phyloP scores from a whole-genome alignment of 2,329 filamentous ascomycete genomes.

The Alternaria atra region DNA sequence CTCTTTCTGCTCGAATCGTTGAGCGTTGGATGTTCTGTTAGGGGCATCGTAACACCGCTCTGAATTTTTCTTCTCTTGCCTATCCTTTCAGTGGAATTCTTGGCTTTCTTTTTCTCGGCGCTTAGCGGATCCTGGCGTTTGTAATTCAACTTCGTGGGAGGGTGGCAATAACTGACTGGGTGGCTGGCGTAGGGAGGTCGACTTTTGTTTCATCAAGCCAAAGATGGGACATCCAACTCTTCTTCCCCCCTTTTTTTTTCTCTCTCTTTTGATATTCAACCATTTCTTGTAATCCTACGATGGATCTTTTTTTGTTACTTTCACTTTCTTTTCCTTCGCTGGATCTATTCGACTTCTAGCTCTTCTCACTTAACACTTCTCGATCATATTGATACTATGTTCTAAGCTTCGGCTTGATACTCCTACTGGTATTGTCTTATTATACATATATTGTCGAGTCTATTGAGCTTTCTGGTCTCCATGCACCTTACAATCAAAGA shows the following conservation, averaged over 20 bases:
- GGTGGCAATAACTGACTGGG: background rate
- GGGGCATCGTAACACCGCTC: background rate
- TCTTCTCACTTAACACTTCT: background rate
- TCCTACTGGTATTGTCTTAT: background rate
- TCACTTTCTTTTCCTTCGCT: background rate
- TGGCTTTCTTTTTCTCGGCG: background rate
- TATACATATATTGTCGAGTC: background rate
- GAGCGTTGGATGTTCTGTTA: background rate
- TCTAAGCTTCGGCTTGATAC: background rate
- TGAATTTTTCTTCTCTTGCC: background rate
- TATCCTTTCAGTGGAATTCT: background rate
- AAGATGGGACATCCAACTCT: background rate
- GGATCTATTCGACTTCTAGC: background rate
- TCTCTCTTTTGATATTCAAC: background rate
- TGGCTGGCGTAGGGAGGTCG: background rate
- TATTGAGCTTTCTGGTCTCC: background rate
- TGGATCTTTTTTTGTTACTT: background rate
- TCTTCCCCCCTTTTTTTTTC: background rate
- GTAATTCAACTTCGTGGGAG: background rate
- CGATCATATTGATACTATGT: too few relatives aligned
- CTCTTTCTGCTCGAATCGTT: background rate
- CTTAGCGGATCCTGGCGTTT: background rate
- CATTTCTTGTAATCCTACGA: background rate
- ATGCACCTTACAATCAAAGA: background rate
- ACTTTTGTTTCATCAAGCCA: background rate